Conservation (phyloP, 257 asterid genomes). For the Fraxinus excelsior region DNA sequence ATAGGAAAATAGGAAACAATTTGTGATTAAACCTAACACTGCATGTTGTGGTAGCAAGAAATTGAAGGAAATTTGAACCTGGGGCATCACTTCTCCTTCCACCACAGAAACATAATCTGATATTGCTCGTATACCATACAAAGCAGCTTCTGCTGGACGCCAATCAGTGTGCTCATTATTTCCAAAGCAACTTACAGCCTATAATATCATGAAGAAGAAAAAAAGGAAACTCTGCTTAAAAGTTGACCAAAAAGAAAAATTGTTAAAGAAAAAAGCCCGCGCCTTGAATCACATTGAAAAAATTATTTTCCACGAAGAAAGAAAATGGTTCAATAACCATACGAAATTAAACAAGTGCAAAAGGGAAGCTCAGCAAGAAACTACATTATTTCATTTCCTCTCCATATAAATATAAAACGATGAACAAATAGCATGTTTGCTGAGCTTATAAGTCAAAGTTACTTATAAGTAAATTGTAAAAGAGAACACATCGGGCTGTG, state of each 20-base stretch:
- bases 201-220: slow-evolving; percentile 24
- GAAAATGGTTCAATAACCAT: not conserved
- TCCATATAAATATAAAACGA: not conserved
- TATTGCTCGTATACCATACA: slow-evolving; percentile 89
- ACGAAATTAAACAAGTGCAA: slow-evolving; percentile 13
- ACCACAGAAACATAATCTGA: slow-evolving; percentile 75
- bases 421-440: not conserved
- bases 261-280: slow-evolving; percentile 7
- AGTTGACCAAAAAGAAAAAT: slow-evolving; percentile 22
- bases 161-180: slow-evolving; percentile 63
- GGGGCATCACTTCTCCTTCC: slow-evolving; percentile 93
- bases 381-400: slow-evolving; percentile 3
- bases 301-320: not conserved
- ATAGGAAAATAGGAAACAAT: slow-evolving; percentile 13
- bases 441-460: not conserved
- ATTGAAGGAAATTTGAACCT: slow-evolving; percentile 53
- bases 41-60: slow-evolving; percentile 13
- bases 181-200: slow-evolving; percentile 65
- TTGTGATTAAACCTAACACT: slow-evolving; percentile 22
- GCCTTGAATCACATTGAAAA: slow-evolving; percentile 6
- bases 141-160: slow-evolving; percentile 97
- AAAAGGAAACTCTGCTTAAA: slow-evolving; percentile 19
- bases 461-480: not conserved
- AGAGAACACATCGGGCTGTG: not conserved
- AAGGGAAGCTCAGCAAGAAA: not conserved